phyloP scores from a whole-genome alignment of 352 stramenopile genomes.

The Phytophthora pini region DNA sequence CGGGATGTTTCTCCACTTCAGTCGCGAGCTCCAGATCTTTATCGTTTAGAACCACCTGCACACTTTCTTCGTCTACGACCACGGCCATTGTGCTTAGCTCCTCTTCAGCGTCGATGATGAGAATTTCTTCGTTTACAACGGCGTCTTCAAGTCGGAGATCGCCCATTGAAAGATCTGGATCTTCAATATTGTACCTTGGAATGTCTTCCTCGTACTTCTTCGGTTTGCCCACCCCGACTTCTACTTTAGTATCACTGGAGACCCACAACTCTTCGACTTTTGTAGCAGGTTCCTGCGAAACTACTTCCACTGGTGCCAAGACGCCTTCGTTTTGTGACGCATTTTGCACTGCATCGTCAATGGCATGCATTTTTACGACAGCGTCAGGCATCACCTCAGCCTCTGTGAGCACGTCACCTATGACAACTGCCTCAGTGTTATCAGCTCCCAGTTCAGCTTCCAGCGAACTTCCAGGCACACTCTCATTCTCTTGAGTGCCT shows the following conservation, averaged over 20 bases:
- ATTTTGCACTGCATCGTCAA: conserved; percentile 10
- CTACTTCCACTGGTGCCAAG: conserved; percentile 2
- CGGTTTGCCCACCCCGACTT: conserved; percentile 2
- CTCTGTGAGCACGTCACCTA: conserved; percentile 16
- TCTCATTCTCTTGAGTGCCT: conserved; percentile 11
- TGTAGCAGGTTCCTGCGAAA: neutral
- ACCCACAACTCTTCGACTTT: conserved; percentile 1
- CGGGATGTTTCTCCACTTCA: too few relatives aligned
- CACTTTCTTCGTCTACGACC: conserved; percentile 6
- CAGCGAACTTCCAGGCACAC: neutral
- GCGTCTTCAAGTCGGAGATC: conserved; percentile 4
- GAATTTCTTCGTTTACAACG: conserved; percentile 4
- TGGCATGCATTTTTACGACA: conserved; percentile 10
- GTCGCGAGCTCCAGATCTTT: neutral
- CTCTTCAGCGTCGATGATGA: conserved; percentile 11
- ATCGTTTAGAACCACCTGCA: neutral
- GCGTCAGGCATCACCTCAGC: conserved; percentile 25
- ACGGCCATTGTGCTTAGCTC: conserved; percentile 5
- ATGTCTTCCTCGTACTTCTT: neutral
- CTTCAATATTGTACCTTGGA: conserved; percentile 5
- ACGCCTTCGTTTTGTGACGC: conserved; percentile 3
- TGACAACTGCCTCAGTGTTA: conserved; percentile 4
- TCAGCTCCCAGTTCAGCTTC: conserved; percentile 4
- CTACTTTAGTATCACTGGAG: neutral
- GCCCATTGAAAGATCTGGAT: neutral